Evolutionary conservation across 1,284 basidiomycete genomes (phyloP).

Genomic region (Ustilago bromivora): DNA sequence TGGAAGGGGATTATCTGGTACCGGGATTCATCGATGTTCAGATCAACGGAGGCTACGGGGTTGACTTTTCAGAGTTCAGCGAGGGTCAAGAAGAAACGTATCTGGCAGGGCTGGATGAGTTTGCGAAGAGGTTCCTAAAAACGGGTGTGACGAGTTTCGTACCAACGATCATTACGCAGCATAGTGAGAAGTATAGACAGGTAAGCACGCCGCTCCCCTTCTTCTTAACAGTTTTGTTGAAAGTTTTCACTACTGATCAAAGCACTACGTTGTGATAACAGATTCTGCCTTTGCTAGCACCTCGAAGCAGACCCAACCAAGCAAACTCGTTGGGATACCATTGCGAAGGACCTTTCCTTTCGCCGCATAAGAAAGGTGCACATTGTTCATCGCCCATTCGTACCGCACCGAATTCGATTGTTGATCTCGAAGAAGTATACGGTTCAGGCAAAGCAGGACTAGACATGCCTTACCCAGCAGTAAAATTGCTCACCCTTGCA

Average conservation of each 20-base stretch:
- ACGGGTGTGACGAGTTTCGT: slow-evolving; percentile 87
- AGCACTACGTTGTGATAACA: slow-evolving; percentile 64
- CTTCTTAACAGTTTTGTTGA: too few relatives aligned
- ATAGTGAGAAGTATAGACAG: slow-evolving; percentile 40
- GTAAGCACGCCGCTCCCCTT: slow-evolving; percentile 19
- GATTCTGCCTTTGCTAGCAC: slow-evolving; percentile 74
- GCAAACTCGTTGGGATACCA: slow-evolving; percentile 81
- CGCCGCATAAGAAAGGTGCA: slow-evolving; percentile 79
- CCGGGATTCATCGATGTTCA: slow-evolving; percentile 84
- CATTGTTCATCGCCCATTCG: slow-evolving; percentile 80
- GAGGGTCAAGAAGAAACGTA: slow-evolving; percentile 69
- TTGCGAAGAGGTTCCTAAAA: slow-evolving; percentile 82
- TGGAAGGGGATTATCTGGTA: slow-evolving; percentile 70
- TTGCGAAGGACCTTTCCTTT: slow-evolving; percentile 88
- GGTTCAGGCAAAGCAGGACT: slow-evolving; percentile 62
- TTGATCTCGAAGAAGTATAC: slow-evolving; percentile 30
- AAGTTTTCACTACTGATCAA: too few relatives aligned
- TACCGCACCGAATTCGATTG: slow-evolving; percentile 66
- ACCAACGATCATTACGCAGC: slow-evolving; percentile 40
- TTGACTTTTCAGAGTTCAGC: slow-evolving; percentile 81
- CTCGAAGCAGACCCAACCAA: slow-evolving; percentile 72
- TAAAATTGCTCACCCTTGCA: slow-evolving; percentile 85
- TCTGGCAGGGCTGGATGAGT: slow-evolving; percentile 75
- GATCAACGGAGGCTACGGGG: slow-evolving; percentile 87
- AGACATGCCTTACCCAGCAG: slow-evolving; percentile 72